Base-by-base conservation (phyloP, 257 asterid species). In the Dorcoceras hygrometricum region DNA sequence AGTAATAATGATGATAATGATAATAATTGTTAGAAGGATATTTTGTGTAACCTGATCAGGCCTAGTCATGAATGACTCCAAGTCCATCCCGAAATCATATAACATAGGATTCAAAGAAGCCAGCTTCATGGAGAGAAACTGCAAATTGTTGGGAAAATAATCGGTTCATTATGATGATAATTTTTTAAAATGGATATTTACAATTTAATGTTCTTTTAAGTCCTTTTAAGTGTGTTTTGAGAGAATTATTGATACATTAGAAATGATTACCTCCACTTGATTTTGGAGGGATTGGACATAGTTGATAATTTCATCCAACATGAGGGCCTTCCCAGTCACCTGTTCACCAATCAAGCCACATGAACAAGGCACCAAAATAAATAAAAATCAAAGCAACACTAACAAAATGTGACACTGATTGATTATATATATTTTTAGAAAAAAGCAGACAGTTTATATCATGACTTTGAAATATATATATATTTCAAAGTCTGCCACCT, bases 321-420 rank as follows among this genome's bases (percentile, higher is more conserved):
- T 80, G 74, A 81, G 92, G 89, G 97, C 97, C 95, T 90, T 90
- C 25, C 97, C 97, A 61, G 87, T 86, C 63, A 84, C 92, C 97
- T 90, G 82, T 76, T 39, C 65, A 57, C 71, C 82, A 83, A 59
- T 57, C 78, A 75, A 72, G 26, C 70, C 83, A 83, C 81, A 77
- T 77, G 62, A 83, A 79, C 61, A 65, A 77, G 86, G 79, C 87
- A 73, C 73, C 24, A 55, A 71, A 11, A 0, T 26, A 11, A 57
- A 32, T 22, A 62, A 23, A 28, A 34, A 20, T 54, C 14, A 22
- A 50, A 2, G 27, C 6, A 68, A 27, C 67, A 27, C 58, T 53
- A 54, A 64, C 72, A 71, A 65, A 16, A 65, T 10, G 5, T 12
- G 34, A 2, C 58, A 69, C 26, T 36, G 14, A n/a, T n/a, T n/a